Evolutionary conservation across 495 filamentous ascomycete genomes (phyloP), one percentile per base, ranked within the genome.

Genomic region (Tuber melanosporum): DNA sequence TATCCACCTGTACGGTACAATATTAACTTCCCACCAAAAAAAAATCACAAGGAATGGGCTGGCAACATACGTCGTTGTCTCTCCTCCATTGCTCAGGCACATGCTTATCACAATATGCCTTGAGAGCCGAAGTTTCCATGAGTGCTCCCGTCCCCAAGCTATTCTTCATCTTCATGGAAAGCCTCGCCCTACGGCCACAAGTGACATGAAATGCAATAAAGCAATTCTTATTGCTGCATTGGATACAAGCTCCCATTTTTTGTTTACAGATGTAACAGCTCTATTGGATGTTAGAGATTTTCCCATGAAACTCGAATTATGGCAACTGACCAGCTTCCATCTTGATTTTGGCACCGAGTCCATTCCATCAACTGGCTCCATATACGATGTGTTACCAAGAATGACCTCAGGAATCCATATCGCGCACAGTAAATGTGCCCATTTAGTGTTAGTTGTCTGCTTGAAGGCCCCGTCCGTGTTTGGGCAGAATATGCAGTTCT

Each of bases 121-220:
- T 98, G 42, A 97, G 87, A 36, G 93, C 89, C 78, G 90, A 92
- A n/a, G 93, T 91, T 80, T 99, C 95, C 75, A 95, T 89, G 26
- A 92, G 90, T n/a, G 91, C 90, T 7, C 92, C 88, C 14, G 88
- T 88, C 12, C 93, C 93, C 77, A 95, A 92, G 71, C 89, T 91
- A 71, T 93, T 93, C 85, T 98, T 98, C 95, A 98, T 98, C 86
- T 95, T 97, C 75, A 99, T 86, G 83, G 92, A 97, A 0, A 99
- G 90, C 77, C 92, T 90, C 52, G 94, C 92, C 77, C 93, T 88
- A 57, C 96, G 90, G 17, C 95, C 95, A 83, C 95, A 99, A 8
- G 95, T 98, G 44, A 98, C 95, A 84, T 99, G 95, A 85, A 98
- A 99, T n/a, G 95, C 95, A 81, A 93, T 90, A 82, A 94, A 99